Evolutionary conservation across 805 yeast genomes (phyloP), one percentile per base, ranked within the genome.

Genomic region (Blastobotrys muscicola): DNA sequence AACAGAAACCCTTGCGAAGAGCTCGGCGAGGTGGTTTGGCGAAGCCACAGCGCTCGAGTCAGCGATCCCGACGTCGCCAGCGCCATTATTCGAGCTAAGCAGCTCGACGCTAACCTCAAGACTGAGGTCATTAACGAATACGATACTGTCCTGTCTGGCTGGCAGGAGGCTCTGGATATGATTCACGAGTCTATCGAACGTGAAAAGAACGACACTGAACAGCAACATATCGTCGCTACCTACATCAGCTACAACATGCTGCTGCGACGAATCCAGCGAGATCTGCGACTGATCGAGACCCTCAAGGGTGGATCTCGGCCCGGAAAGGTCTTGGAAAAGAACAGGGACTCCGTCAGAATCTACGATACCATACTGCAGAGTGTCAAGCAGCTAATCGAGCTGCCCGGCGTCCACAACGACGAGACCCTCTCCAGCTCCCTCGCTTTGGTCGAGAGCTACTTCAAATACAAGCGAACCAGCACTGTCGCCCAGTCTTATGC

Each of bases 341-440:
- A 32, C 35, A 49, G 50, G 45, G 80, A 78, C 49, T 57, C 65
- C 4, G 56, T 71, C 34, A 69, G 80, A 45, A 58, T 81, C 16
- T 70, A 69, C 46, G 75, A 72, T 15, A 66, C 71, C 7, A 69
- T 85, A 33, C 59, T 71, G 9, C 65, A 69, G 38, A 77, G 82
- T 12, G 58, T 81, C 31, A 63, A 62, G 2, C 81, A 80, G 50
- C 63, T 86, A 38, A 69, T 74, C 55, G 95, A 86, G 47, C 70
- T 92, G 41, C 96, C 97, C 0, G 97, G 97, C 69, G 95, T 90
- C 13, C 78, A 82, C 56, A 84, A 85, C 42, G 95, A 86, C 58
- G 92, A 83, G 42, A 79, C 72, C 15, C 69, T 90, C 43, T 59
- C 67, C 48, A 63, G 65, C 5, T 74, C 81, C 7, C 66, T 92